Base-by-base conservation (phyloP, 2,329 filamentous ascomycete genomes). In the Colletotrichum tropicale region DNA sequence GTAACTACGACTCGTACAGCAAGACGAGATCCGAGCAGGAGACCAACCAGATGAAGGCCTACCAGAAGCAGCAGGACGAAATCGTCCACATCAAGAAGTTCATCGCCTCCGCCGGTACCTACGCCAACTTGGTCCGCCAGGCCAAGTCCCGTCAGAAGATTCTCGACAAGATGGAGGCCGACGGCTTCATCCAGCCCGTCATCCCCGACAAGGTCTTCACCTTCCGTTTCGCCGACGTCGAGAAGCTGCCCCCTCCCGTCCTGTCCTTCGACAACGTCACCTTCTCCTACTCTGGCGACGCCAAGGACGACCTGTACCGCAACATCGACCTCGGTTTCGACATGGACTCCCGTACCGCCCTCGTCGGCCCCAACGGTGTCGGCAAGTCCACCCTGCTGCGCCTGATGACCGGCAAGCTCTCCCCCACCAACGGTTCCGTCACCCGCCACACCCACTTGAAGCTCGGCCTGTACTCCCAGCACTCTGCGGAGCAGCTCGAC, bases 11-110 rank as follows among this genome's bases (percentile, higher is more conserved):
- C 87, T 96, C 96, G 60, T 96, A 99, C 90, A 89, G 93, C 88
- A 99, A 98, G 94, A 98, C 96, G 68, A 93, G 96, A 77, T 88
- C 91, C 71, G 97, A 99, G 88, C 94, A 98, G 87, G 97, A 99
- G 88, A 93, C 93, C 86, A 99, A 99, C 90, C 97, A 99, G 90
- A 95, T 94, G 92, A 99, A 98, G 91, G 97, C 97, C 78, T 99
- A 99, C 90, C 91, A 94, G 86, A 99, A 99, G 91, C 97, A 99
- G 86, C 97, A 99, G 85, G 97, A 99, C 78, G 97, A 99, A 90
- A 99, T 99, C 86, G 91, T 93, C 80, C 98, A 99, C 90, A 99
- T 99, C 91, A 98, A 99, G 91, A 98, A 98, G 89, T 99, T 99
- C 91, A 99, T 99, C 85, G 97, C 98, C 83, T 98, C 96, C 77